Percentiles rank a stretch among this genome's conserved stretches.
These are phyloP conservation scores for Cladosporium sp. DNA, from an alignment of 2,329 filamentous ascomycete species.

Conservation along the genomic window DNA sequence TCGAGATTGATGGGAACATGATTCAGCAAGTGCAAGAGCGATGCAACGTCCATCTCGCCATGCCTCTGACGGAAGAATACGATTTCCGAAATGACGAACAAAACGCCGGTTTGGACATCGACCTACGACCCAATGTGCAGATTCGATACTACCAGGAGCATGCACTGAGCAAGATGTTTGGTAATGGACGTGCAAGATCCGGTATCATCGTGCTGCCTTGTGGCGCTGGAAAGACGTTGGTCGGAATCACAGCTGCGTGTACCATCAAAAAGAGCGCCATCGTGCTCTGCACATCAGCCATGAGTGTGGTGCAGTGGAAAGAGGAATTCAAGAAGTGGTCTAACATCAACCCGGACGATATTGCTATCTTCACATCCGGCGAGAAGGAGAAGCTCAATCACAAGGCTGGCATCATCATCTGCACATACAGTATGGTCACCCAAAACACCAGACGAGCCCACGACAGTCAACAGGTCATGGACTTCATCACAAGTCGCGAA, in stretches of 20 bases:
- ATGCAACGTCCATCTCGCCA: constrained; percentile 73
- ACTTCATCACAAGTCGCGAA: constrained; percentile 81
- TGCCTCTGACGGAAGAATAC: constrained; percentile 92
- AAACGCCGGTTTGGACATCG: constrained; percentile 91
- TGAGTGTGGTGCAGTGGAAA: constrained; percentile 97
- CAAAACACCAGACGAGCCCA: constrained; percentile 82
- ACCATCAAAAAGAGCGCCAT: constrained; percentile 97
- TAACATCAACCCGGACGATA: constrained; percentile 91
- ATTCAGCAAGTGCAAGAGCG: constrained; percentile 87
- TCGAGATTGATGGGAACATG: constrained; percentile 78
- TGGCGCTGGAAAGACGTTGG: constrained; percentile 93
- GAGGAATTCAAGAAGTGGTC: constrained; percentile 98
- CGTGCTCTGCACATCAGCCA: constrained; percentile 92
- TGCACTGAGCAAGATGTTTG: constrained; percentile 98
- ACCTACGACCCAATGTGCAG: constrained; percentile 81
- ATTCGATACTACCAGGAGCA: constrained; percentile 97
- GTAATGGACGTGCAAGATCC: constrained; percentile 93
- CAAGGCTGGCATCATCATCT: constrained; percentile 93
- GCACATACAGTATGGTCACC: constrained; percentile 99
- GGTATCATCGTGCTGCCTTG: constrained; percentile 97
- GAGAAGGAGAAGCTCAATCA: constrained; percentile 82
- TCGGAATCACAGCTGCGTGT: constrained; percentile 96
- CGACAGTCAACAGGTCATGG: constrained; percentile 96
- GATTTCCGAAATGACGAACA: constrained; percentile 89
- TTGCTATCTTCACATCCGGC: constrained; percentile 91